Evolutionary conservation across 148 eudicot genomes (phyloP), one percentile per base, ranked within the genome.

Genomic region (Vaccinium myrtillus): DNA sequence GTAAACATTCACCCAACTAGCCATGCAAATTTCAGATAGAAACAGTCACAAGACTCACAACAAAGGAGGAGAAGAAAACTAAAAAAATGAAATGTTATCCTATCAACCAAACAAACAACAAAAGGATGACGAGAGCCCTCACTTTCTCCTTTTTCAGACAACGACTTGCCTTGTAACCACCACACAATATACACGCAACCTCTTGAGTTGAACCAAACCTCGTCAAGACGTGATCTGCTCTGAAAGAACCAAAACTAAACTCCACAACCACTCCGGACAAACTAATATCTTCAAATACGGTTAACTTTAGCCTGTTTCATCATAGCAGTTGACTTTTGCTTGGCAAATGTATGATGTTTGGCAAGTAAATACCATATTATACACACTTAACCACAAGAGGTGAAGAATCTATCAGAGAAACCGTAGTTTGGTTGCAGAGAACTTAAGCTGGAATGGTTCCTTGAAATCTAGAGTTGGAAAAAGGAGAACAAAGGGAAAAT

Each of bases 11-110:
- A 39, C 5, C 43, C 11, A 49, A 4, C 7, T 19, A 32, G 21
- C 8, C 79, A 79, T 55, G 59, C 54, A 30, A 83, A 13, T 15
- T 79, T 69, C 53, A 53, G n/a, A 83, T 23, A 32, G 82, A 23
- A 32, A 23, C 46, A 43, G 46, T 43, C 46, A 43, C 36, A 32
- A 32, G 36, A 32, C 36, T 32, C 36, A 1, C 53, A 86, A 23
- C 39, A 16, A 30, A 74, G 9, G 49, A 21, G 10, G 55, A 50
- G 82, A 71, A 82, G 49, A 81, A 70, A 70, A 19, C 21, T 50
- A 51, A 70, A 73, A 51, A 70, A 73, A 49, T 7, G 9, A 10
- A 18, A 23, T 46, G 15, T 6, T 14, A 27, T 54, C 32, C 13
- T 32, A 21, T 54, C 63, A 48, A n/a, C 63, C 5, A 30, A 16